Evolutionary conservation across 129 eudicot genomes (phyloP).

Genomic region (Flaveria ramosissima): DNA sequence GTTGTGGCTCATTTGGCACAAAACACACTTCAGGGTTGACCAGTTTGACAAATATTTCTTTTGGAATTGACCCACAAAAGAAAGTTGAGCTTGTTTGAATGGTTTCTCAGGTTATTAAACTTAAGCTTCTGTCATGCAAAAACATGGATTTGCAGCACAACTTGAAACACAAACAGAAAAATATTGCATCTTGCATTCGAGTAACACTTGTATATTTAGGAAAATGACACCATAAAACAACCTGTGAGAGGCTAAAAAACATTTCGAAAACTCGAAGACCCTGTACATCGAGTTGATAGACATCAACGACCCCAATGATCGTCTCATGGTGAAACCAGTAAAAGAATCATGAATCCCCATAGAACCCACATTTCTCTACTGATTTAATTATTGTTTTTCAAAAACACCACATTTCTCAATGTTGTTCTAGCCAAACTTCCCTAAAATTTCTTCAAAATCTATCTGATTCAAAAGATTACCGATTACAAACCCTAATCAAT

Average conservation of each 20-base stretch:
- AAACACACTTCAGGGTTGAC: neutral
- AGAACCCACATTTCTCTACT: neutral
- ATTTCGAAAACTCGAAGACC: too few species aligned
- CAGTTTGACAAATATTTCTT: neutral
- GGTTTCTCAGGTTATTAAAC: neutral
- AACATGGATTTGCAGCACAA: too few species aligned
- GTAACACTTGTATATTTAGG: too few species aligned
- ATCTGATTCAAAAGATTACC: slow-evolving; percentile 4
- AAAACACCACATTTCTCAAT: too few species aligned
- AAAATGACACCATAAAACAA: too few species aligned
- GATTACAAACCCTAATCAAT: neutral
- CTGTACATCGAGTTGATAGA: neutral
- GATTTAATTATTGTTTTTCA: too few species aligned
- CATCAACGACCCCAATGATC: too few species aligned
- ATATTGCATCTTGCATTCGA: too few species aligned
- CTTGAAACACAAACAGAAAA: too few species aligned
- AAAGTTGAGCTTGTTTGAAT: neutral
- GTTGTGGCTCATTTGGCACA: neutral
- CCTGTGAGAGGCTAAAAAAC: too few species aligned
- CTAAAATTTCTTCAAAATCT: neutral
- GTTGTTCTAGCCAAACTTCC: slow-evolving; percentile 1
- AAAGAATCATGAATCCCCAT: neutral
- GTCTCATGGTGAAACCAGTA: too few species aligned
- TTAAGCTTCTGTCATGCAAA: neutral
- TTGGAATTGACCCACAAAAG: neutral